Percentiles rank a stretch among this genome's conserved stretches.
phyloP scores from a whole-genome alignment of 2,329 filamentous ascomycete genomes.

The Fusarium agapanthi region DNA sequence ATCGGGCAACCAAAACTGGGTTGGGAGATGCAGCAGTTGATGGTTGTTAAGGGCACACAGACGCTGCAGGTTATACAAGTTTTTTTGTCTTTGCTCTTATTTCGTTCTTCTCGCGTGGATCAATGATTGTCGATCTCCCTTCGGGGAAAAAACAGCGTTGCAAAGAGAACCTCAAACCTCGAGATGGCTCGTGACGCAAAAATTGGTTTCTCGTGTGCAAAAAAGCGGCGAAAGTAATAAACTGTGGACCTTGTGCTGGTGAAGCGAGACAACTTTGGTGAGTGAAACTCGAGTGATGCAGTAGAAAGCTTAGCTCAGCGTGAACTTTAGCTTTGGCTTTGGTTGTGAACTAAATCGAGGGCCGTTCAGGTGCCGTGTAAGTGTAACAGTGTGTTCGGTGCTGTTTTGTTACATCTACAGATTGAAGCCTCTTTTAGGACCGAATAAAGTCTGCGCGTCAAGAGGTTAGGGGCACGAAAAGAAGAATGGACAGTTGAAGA shows the following conservation, averaged over 20 bases:
- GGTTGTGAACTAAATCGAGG: slow-evolving; percentile 17
- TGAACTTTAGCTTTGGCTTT: slow-evolving; percentile 18
- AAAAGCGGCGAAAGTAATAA: slow-evolving; percentile 27
- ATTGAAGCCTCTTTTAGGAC: slow-evolving; percentile 19
- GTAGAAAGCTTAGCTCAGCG: slow-evolving; percentile 36
- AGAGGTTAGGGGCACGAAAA: slow-evolving; percentile 23
- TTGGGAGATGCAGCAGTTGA: slow-evolving; percentile 25
- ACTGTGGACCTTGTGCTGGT: slow-evolving; percentile 30
- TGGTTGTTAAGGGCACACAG: slow-evolving; percentile 7
- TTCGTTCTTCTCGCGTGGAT: slow-evolving; percentile 21
- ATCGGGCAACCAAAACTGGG: slow-evolving; percentile 12
- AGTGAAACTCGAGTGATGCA: slow-evolving; percentile 23
- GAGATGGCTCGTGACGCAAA: slow-evolving; percentile 32
- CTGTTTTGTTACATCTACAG: slow-evolving; percentile 20
- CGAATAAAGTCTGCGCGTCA: slow-evolving; percentile 38
- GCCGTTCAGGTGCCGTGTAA: slow-evolving; percentile 39
- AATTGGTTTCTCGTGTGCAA: slow-evolving; percentile 24
- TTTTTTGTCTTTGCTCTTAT: slow-evolving; percentile 6
- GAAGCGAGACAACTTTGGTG: slow-evolving; percentile 27
- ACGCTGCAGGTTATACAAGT: slow-evolving; percentile 19
- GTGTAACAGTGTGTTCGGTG: slow-evolving; percentile 36
- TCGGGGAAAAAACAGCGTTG: slow-evolving; percentile 13
- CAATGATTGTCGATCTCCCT: slow-evolving; percentile 4
- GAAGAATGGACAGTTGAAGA: slow-evolving; percentile 22
- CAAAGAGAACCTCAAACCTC: slow-evolving; percentile 18